These are phyloP conservation scores for Medakamo hakoo DNA, from an alignment of 139 green algal genomes.

Conservation along the genomic window DNA sequence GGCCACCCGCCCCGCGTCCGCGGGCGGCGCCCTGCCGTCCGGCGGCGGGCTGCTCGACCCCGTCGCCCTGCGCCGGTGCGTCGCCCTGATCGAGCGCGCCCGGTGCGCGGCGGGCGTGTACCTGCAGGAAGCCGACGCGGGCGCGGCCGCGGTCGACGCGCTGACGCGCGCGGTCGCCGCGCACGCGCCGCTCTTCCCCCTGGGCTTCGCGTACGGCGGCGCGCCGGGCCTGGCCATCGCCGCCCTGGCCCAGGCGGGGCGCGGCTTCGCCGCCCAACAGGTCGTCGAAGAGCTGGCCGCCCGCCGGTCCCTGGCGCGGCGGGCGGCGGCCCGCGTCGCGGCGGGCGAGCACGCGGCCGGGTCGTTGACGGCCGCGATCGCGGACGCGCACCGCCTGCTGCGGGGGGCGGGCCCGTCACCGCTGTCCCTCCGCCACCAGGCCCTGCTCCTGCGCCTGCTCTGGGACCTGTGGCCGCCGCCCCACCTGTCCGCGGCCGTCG, in stretches of 20 bases:
- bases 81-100: slow-evolving; percentile 15
- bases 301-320: slow-evolving; percentile 11
- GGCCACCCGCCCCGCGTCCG: not conserved
- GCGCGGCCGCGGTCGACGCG: slow-evolving; percentile 15
- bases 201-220: slow-evolving; percentile 32
- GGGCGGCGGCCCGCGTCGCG: slow-evolving; percentile 13
- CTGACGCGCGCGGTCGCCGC: slow-evolving; percentile 20
- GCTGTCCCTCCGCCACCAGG: slow-evolving; percentile 1
- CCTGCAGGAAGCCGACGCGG: slow-evolving; percentile 39
- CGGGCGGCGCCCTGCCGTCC: not conserved
- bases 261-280: slow-evolving; percentile 34
- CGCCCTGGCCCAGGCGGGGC: slow-evolving; percentile 10
- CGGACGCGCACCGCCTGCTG: not conserved
- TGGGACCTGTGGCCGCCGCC: slow-evolving; percentile 9
- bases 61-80: slow-evolving; percentile 12
- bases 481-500: slow-evolving; percentile 14
- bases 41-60: slow-evolving; percentile 11
- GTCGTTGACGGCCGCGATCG: slow-evolving; percentile 10
- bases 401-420: not conserved
- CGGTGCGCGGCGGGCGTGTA: slow-evolving; percentile 32
- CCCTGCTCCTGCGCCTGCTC: slow-evolving; percentile 20
- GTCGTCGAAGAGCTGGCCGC: slow-evolving; percentile 33
- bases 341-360: slow-evolving; percentile 20
- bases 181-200: slow-evolving; percentile 16
- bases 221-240: slow-evolving; percentile 16